Percentiles rank a stretch among this genome's conserved stretches.
Evolutionary conservation across 2,329 filamentous ascomycete genomes (phyloP).

Genomic region (Xylaria arbuscula): DNA sequence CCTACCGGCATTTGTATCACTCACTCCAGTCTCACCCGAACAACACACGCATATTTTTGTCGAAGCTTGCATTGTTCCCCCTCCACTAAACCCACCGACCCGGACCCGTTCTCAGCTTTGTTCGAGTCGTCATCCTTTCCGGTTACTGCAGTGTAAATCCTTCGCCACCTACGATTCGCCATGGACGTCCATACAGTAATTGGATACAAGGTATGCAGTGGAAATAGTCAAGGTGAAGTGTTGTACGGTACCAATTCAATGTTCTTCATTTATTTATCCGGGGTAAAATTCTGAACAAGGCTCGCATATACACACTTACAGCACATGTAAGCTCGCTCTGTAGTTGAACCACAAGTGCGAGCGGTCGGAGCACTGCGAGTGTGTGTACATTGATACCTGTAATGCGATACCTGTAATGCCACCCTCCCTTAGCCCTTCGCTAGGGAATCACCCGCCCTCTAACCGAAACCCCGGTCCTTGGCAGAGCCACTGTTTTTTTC

Average conservation of each 20-base stretch:
- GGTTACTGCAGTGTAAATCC: background rate
- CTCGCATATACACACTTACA: background rate
- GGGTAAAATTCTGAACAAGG: no score
- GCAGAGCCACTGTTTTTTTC: slow-evolving; percentile 1
- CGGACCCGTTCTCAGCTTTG: background rate
- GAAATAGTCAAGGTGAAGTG: no score
- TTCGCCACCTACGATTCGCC: background rate
- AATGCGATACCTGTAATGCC: background rate
- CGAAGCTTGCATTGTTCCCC: slow-evolving; percentile 5
- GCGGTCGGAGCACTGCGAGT: background rate
- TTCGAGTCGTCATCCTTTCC: background rate
- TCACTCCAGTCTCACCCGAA: background rate
- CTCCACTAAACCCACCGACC: background rate
- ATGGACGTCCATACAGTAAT: background rate
- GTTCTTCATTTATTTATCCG: no score
- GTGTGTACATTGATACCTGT: background rate
- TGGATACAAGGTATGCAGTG: background rate
- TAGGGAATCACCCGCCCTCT: slow-evolving; percentile 11
- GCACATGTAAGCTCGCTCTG: background rate
- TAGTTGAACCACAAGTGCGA: background rate
- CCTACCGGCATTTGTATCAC: background rate
- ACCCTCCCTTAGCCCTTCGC: slow-evolving; percentile 1
- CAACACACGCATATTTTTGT: background rate
- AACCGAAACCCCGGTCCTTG: slow-evolving; percentile 4
- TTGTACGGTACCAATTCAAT: no score